A percentile compares a stretch with the other conserved stretches of the same genome.
Conservation (phyloP, 805 yeast genomes). For the Candida ulmi region DNA sequence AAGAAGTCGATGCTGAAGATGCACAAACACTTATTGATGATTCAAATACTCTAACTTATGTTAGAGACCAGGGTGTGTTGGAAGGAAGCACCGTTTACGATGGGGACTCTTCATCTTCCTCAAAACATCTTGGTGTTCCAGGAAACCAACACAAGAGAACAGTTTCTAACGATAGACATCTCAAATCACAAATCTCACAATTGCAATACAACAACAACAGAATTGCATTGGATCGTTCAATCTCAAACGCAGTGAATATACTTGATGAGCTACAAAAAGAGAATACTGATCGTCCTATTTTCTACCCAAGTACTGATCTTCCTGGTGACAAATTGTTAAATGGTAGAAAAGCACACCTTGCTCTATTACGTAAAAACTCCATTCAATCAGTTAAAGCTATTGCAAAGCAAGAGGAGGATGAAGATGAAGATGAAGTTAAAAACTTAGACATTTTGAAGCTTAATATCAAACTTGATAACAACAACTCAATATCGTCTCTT, state of each 20-base stretch:
- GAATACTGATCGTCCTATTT: conserved; percentile 55
- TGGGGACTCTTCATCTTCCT: conserved; percentile 10
- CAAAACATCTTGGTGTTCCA: conserved; percentile 5
- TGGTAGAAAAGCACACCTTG: conserved; percentile 46
- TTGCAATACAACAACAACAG: conserved; percentile 72
- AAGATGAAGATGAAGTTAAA: conserved; percentile 21
- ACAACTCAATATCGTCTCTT: conserved; percentile 46
- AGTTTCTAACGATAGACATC: conserved; percentile 26
- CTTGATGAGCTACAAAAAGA: conserved; percentile 48
- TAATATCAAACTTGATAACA: conserved; percentile 47
- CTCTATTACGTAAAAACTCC: conserved; percentile 41
- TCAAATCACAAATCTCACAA: conserved; percentile 60
- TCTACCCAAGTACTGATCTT: conserved; percentile 45
- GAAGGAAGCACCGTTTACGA: conserved; percentile 23
- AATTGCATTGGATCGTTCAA: conserved; percentile 55
- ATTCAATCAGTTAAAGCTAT: conserved; percentile 13
- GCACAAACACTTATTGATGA: conserved; percentile 5
- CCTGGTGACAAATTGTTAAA: conserved; percentile 29
- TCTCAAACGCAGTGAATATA: conserved; percentile 46
- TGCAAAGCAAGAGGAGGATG: conserved; percentile 15
- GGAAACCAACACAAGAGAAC: conserved; percentile 15
- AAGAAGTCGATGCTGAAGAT: conserved; percentile 14
- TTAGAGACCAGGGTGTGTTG: conserved; percentile 20
- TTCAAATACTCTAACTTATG: conserved; percentile 17
- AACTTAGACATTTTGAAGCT: conserved; percentile 59